These are phyloP conservation scores for Coemansia guatemalensis DNA, from an alignment of 192 early-diverging fungal genomes.

Conservation along the genomic window DNA sequence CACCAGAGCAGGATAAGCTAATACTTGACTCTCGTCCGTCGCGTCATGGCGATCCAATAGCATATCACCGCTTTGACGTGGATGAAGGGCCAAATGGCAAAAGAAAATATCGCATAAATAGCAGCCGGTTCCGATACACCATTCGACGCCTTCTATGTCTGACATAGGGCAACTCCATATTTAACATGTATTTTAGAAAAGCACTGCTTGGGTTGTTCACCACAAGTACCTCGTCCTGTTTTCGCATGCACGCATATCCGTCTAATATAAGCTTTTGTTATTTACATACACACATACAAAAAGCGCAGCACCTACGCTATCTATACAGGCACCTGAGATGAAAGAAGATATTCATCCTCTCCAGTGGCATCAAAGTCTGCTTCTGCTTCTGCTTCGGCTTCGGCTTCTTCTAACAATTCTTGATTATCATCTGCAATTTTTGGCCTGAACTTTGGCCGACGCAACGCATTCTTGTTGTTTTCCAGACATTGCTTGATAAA, in stretches of 20 bases:
- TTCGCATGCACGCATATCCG: not conserved
- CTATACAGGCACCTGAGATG: conserved; percentile 1
- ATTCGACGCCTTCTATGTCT: conserved; percentile 28
- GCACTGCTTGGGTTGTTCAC: not conserved
- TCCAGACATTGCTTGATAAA: conserved; percentile 26
- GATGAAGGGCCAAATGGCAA: conserved; percentile 10
- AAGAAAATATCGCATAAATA: not conserved
- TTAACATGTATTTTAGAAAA: not conserved
- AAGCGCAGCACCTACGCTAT: not conserved
- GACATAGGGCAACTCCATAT: not conserved
- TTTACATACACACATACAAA: conserved; percentile 5
- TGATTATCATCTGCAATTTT: not conserved
- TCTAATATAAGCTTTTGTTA: not conserved
- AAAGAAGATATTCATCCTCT: not conserved
- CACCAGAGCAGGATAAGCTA: not conserved
- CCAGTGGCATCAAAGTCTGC: not conserved
- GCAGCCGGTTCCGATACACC: conserved; percentile 1
- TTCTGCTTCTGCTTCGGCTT: not conserved
- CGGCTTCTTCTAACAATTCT: not conserved
- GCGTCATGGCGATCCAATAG: conserved; percentile 47
- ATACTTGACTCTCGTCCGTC: conserved; percentile 12
- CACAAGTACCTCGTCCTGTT: not conserved
- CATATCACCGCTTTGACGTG: conserved; percentile 28
- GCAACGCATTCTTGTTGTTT: conserved; percentile 1
- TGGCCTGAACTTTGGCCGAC: conserved; percentile 1